These are phyloP conservation scores for Atractiella rhizophila DNA, from an alignment of 768 basidiomycete genomes.

Conservation along the genomic window DNA sequence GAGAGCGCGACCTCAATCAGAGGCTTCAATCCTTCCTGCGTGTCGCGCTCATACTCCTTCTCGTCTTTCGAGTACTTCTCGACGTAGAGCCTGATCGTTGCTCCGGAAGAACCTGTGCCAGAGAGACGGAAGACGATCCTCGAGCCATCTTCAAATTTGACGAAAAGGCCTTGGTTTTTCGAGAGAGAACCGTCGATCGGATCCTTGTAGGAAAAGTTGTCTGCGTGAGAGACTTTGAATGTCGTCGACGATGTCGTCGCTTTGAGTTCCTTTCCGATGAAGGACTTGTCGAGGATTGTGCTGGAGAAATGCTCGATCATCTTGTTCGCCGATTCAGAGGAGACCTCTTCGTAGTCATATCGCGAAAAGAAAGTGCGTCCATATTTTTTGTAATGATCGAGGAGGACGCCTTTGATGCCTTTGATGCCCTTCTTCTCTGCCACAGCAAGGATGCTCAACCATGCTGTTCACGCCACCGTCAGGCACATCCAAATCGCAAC, in stretches of 20 bases:
- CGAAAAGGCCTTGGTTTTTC: slow-evolving; percentile 84
- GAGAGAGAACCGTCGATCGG: slow-evolving; percentile 89
- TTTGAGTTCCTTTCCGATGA: slow-evolving; percentile 40
- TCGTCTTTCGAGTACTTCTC: slow-evolving; percentile 55
- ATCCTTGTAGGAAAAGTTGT: slow-evolving; percentile 88
- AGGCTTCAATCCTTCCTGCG: slow-evolving; percentile 73
- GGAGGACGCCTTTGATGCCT: slow-evolving; percentile 63
- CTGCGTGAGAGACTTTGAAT: slow-evolving; percentile 51
- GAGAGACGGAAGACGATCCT: slow-evolving; percentile 86
- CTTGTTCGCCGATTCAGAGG: slow-evolving; percentile 65
- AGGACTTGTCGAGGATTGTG: slow-evolving; percentile 28
- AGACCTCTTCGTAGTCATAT: slow-evolving; percentile 96
- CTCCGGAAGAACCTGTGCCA: slow-evolving; percentile 86
- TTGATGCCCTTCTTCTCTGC: slow-evolving; percentile 33
- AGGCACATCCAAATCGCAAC: neutral
- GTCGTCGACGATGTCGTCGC: slow-evolving; percentile 40
- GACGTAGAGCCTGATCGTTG: slow-evolving; percentile 85
- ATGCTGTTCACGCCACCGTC: slow-evolving; percentile 32
- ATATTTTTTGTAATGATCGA: slow-evolving; percentile 67
- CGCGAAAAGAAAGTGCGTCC: slow-evolving; percentile 93
- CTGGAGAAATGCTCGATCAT: slow-evolving; percentile 49
- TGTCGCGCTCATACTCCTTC: slow-evolving; percentile 26
- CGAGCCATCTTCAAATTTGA: slow-evolving; percentile 71
- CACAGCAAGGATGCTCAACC: slow-evolving; percentile 80
- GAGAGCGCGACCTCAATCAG: slow-evolving; percentile 83